Conservation (phyloP, 768 basidiomycete species). For the Leccinellum luteum region DNA sequence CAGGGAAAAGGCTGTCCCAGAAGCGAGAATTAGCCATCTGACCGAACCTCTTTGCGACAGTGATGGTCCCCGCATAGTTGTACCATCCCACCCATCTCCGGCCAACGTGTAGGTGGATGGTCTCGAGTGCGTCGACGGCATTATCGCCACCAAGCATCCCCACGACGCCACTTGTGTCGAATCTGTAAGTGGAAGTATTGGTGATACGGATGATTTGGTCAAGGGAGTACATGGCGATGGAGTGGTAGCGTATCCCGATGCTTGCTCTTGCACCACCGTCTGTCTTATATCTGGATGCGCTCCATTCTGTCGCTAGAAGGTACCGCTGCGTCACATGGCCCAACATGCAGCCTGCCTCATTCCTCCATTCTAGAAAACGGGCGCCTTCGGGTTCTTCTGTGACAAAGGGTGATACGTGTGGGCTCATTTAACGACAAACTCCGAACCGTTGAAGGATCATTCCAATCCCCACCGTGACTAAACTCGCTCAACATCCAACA, state of each 20-base stretch:
- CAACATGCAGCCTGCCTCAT: neutral
- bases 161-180: constrained; percentile 29
- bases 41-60: constrained; percentile 33
- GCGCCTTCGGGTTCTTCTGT: neutral
- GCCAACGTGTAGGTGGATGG: constrained; percentile 31
- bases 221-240: constrained; percentile 15
- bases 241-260: neutral
- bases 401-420: neutral
- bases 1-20: constrained; percentile 35
- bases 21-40: constrained; percentile 24
- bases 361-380: neutral
- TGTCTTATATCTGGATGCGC: constrained; percentile 7
- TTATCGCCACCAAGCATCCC: constrained; percentile 34
- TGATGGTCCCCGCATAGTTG: constrained; percentile 33
- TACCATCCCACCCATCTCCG: constrained; percentile 36
- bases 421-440: neutral
- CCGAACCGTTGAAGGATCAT: neutral
- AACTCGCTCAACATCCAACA: neutral
- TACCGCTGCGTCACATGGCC: neutral
- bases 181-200: constrained; percentile 16
- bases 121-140: constrained; percentile 31
- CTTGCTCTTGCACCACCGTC: neutral
- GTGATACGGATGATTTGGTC: constrained; percentile 6
- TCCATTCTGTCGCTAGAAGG: neutral
- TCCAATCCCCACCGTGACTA: neutral